Evolutionary conservation across 75 land plant species (phyloP).

Genomic region (Cunninghamia lanceolata): DNA sequence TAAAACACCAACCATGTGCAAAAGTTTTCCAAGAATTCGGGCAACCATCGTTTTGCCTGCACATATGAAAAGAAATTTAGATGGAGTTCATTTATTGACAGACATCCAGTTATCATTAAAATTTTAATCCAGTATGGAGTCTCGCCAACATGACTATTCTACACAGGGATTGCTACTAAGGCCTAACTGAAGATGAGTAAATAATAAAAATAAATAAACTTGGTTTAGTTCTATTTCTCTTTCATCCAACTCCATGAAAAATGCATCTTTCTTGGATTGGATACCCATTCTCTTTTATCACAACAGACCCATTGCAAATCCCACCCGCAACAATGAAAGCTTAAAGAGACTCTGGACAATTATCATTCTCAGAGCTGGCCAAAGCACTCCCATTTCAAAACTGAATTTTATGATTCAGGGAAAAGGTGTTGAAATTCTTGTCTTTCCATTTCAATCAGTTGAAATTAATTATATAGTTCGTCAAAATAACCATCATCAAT

Average conservation of each 20-base stretch:
- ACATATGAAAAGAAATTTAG: background rate
- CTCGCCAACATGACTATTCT: background rate
- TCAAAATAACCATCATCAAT: background rate
- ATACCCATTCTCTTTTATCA: background rate
- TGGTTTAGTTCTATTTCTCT: background rate
- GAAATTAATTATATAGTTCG: background rate
- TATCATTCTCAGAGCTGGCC: background rate
- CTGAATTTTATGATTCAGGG: background rate
- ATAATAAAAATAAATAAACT: background rate
- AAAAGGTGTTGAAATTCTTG: background rate
- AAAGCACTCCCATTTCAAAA: background rate
- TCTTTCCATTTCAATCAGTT: background rate
- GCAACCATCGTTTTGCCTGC: slow-evolving; percentile 98
- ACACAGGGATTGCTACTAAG: background rate
- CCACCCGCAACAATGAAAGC: background rate
- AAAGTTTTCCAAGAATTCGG: slow-evolving; percentile 73
- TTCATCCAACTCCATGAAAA: too few relatives aligned
- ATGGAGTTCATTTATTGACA: background rate
- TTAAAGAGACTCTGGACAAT: background rate
- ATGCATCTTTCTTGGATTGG: background rate
- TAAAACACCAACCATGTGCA: slow-evolving; percentile 85
- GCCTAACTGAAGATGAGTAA: background rate
- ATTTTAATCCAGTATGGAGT: background rate
- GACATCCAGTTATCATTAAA: background rate
- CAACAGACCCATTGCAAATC: background rate